Evolutionary conservation across 305 asterid species (phyloP).

Genomic region (Fraxinus velutina): DNA sequence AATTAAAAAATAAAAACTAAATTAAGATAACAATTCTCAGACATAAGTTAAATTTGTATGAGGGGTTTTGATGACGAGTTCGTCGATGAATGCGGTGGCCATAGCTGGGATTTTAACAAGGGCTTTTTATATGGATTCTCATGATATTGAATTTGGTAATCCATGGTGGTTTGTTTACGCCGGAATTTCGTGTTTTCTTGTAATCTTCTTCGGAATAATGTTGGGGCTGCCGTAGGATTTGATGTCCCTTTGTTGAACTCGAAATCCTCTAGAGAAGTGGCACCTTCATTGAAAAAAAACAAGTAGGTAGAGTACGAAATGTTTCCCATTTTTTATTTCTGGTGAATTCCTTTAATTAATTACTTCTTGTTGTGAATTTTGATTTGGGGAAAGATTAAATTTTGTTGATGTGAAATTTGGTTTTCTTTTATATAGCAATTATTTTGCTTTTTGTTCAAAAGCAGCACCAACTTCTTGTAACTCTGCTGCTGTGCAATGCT

Average conservation of each 20-base stretch:
- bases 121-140: conserved; percentile 52
- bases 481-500: conserved; percentile 80
- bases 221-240: conserved; percentile 84
- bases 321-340: not conserved
- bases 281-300: conserved; percentile 62
- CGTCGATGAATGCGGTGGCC: conserved; percentile 40
- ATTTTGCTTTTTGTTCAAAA: conserved; percentile 81
- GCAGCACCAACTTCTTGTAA: conserved; percentile 95
- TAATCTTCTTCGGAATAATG: conserved; percentile 89
- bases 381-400: not conserved
- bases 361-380: not conserved
- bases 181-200: conserved; percentile 81
- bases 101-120: conserved; percentile 31
- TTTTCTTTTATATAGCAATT: conserved; percentile 39
- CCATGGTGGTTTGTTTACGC: conserved; percentile 93
- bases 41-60: too few species aligned
- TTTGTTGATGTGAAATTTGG: not conserved
- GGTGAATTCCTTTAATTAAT: not conserved
- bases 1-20: too few species aligned
- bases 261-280: conserved; percentile 86
- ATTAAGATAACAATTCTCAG: too few species aligned
- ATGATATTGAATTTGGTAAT: conserved; percentile 75
- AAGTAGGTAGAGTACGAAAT: conserved; percentile 50
- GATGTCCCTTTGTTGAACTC: conserved; percentile 91
- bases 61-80: conserved; percentile 25